Base-by-base conservation (phyloP, 805 yeast species). In the Zygotorulaspora sp. region DNA sequence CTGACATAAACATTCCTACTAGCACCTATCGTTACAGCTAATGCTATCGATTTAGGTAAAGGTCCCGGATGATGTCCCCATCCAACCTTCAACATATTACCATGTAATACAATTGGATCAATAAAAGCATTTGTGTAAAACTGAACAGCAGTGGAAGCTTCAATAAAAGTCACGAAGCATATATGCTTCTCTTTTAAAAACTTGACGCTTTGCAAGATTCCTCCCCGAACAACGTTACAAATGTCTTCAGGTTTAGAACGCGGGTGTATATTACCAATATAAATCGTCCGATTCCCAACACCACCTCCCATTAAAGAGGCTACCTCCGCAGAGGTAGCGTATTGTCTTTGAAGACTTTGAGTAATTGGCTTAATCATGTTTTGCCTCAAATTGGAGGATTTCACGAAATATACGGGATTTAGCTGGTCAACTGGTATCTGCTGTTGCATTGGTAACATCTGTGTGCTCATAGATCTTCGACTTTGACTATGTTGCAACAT, bases 1-100 rank as follows among this genome's bases (percentile, higher is more conserved):
- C 90, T 88, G 42, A 83, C 76, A 57, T 83, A 83, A 11, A 83
- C 75, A 55, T 83, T 83, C 65, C 94, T 72, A 21, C 84, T 76
- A 2, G 89, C 90, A 20, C 89, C 88, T 2, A 74, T 72, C 2
- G 83, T 74, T 2, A 81, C 84, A 2, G 86, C 86, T 30, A 74
- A 58, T 1, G 78, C 64, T 29, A 83, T 68, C 2, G 71, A 68
- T 29, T 75, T 68, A 23, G 70, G 69, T 21, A 83, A 52, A 0
- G 83, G 78, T 1, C 89, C 88, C 11, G 82, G 67, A 48, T 77
- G 78, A 27, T 75, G 73, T 10, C 70, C 86, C 90, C 90, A 83
- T 9, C 84, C 84, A 24, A 83, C 75, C 43, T 72, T 76, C 8
- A 82, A 56, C 45, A 72, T 75, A 47, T 73, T 72, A 2, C 81